Evolutionary conservation across 2,329 filamentous ascomycete genomes (phyloP).

Genomic region (Fusarium clavum): DNA sequence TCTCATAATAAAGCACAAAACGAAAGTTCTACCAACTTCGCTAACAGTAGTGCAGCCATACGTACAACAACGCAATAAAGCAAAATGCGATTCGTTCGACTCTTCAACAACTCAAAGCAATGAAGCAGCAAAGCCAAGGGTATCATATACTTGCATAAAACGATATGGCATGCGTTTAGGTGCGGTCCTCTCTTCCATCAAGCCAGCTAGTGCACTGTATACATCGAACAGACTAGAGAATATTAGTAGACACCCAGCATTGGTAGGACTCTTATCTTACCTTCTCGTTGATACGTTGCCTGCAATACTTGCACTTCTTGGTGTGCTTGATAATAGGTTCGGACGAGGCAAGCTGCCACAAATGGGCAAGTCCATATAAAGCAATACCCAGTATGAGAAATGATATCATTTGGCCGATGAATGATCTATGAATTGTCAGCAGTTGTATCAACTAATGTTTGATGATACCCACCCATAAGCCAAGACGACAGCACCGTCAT

Average conservation of each 20-base stretch:
- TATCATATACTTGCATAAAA: constrained; percentile 18
- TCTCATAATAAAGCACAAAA: background rate
- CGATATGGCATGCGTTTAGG: background rate
- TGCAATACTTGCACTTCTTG: constrained; percentile 75
- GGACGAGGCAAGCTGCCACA: constrained; percentile 70
- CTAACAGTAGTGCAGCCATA: background rate
- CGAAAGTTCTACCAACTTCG: background rate
- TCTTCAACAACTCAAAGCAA: background rate
- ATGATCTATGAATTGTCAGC: constrained; percentile 56
- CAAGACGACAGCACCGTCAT: constrained; percentile 78
- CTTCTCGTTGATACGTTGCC: constrained; percentile 71
- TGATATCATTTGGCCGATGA: constrained; percentile 72
- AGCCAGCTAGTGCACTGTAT: constrained; percentile 65
- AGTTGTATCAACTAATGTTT: accelerated
- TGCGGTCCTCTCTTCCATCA: constrained; percentile 60
- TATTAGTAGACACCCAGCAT: constrained; percentile 11
- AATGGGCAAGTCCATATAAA: constrained; percentile 71
- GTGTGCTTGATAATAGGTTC: constrained; percentile 79
- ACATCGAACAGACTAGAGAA: constrained; percentile 56
- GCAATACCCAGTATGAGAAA: constrained; percentile 74
- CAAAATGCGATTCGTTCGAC: background rate
- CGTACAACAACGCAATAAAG: background rate
- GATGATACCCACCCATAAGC: constrained; percentile 69
- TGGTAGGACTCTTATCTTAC: constrained; percentile 51
- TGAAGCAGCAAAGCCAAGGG: background rate